Conservation (phyloP, 495 filamentous ascomycete genomes). For the Talaromyces stipitatus region DNA sequence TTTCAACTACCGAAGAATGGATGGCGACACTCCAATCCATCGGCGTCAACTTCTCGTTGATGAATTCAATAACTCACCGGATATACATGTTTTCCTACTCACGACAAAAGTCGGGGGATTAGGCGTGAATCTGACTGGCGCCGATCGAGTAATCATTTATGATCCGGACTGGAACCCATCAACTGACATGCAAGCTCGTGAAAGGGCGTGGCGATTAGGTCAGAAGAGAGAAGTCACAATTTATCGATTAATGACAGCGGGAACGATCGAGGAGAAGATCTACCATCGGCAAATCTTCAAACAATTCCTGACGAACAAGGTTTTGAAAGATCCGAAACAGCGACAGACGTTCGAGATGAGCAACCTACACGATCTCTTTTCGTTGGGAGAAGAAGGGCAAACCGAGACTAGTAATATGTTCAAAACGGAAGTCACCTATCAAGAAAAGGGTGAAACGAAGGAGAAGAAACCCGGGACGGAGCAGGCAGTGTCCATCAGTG, state of each 20-base stretch:
- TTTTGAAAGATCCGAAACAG: conserved; percentile 85
- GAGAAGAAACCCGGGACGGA: background rate
- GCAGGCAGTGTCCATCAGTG: conserved; percentile 11
- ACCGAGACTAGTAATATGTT: conserved; percentile 85
- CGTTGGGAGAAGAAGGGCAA: conserved; percentile 57
- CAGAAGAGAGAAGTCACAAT: conserved; percentile 92
- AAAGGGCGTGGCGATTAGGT: conserved; percentile 90
- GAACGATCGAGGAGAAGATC: conserved; percentile 98
- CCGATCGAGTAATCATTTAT: conserved; percentile 92
- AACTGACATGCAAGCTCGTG: conserved; percentile 88
- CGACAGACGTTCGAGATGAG: conserved; percentile 75
- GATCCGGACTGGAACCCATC: conserved; percentile 98
- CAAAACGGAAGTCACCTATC: conserved; percentile 64
- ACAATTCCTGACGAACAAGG: conserved; percentile 91
- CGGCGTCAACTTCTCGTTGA: conserved; percentile 79
- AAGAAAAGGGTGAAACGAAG: conserved; percentile 21
- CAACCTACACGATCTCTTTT: conserved; percentile 87
- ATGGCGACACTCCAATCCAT: conserved; percentile 79
- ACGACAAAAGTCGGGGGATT: conserved; percentile 94
- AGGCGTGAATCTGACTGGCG: conserved; percentile 89
- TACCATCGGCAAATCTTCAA: conserved; percentile 98
- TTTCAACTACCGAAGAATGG: conserved; percentile 83
- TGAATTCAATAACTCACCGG: conserved; percentile 75
- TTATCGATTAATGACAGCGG: conserved; percentile 92
- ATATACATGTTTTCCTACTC: conserved; percentile 81